Evolutionary conservation across 345 rosid species (phyloP), one percentile per base, ranked within the genome.

Genomic region (Eutrema yunnanense): DNA sequence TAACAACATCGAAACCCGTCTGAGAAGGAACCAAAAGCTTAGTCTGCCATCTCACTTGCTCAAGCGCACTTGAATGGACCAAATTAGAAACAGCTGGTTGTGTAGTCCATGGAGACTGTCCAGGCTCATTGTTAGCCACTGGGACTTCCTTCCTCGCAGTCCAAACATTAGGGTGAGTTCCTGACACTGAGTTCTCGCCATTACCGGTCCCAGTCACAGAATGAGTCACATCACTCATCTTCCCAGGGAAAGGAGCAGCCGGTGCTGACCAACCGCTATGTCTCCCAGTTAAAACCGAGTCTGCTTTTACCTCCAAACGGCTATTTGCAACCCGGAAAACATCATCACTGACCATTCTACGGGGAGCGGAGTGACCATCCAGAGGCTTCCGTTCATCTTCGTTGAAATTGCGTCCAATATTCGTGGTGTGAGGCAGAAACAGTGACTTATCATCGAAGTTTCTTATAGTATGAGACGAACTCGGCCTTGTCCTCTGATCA

Each of bases 351-450:
- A 89, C 66, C 6, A 78, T 82, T 67, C 85, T 80, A n/a, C 96
- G 88, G 0, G 94, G 86, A 9, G 73, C 85, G 0, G 88, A 85
- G 49, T 74, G 73, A 57, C 96, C 89, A 79, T 89, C 94, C 16
- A 89, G 81, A 4, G 94, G 96, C 78, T 83, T 92, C 37, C 96
- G 78, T 70, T 92, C 97, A 59, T 92, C 97, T 80, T 92, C 97
- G 40, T 75, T 94, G 36, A 92, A 92, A 72, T 87, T 81, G 14
- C 92, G 87, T 41, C 94, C 97, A 57, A 92, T 87, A 52, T 81
- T 86, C 0, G 65, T 74, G 0, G 77, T 74, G 73, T 74, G 83
- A 67, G 82, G 82, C 11, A 86, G 81, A 78, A 92, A 92, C 0
- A 89, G 83, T 9, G 92, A 74, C 73, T 87, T 92, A 64, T 89